A percentile compares a stretch with the other conserved stretches of the same genome.
Conservation (phyloP, 78 protist genomes). For the Protostelium mycophagum region DNA sequence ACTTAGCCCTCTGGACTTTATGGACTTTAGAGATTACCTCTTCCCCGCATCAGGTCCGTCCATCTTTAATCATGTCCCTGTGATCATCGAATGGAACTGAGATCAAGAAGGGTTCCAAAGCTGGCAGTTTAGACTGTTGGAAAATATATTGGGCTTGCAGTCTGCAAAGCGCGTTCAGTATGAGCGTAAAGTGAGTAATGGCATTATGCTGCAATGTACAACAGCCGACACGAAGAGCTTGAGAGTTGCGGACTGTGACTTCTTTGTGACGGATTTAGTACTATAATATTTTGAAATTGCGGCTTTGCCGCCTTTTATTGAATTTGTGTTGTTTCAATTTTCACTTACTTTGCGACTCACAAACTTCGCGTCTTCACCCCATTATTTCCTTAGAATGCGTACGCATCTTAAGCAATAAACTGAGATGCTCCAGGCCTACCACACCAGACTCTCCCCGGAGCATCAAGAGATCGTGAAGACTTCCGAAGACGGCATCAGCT, state of each 20-base stretch:
- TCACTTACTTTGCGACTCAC: too few species aligned
- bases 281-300: too few species aligned
- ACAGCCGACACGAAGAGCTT: too few species aligned
- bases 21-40: conserved; percentile 60
- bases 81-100: too few species aligned
- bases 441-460: conserved; percentile 15
- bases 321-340: too few species aligned
- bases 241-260: too few species aligned
- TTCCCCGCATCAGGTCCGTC: conserved; percentile 53
- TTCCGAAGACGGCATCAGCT: conserved; percentile 28
- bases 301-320: too few species aligned
- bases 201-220: too few species aligned
- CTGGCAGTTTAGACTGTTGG: conserved; percentile 66
- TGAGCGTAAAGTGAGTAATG: conserved; percentile 11
- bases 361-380: too few species aligned
- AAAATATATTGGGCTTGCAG: conserved; percentile 52
- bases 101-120: conserved; percentile 75
- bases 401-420: too few species aligned
- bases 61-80: background rate
- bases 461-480: conserved; percentile 13
- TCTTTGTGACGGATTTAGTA: too few species aligned
- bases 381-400: too few species aligned
- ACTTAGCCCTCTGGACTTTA: conserved; percentile 59
- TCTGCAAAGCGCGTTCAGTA: conserved; percentile 42
- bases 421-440: conserved; percentile 25